Base-by-base conservation (phyloP, 2,329 filamentous ascomycete genomes). In the Tolypocladium cylindrosporum region DNA sequence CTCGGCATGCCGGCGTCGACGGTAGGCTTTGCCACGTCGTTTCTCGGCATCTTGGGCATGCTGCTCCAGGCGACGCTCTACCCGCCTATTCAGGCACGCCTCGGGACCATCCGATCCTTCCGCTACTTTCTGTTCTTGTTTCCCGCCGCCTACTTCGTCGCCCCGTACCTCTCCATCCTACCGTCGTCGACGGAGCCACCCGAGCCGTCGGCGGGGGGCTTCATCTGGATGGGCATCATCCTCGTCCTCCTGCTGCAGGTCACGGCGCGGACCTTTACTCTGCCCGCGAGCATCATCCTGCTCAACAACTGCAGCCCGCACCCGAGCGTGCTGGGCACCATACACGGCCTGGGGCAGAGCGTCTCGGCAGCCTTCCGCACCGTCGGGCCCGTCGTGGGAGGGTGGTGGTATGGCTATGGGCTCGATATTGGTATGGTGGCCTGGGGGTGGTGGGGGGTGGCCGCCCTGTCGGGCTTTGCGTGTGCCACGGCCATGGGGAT, bases 1-100 rank as follows among this genome's bases (percentile, higher is more conserved):
- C 77, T 94, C 0, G 88, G 88, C 16, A 80, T 94, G 56, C 82
- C 83, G 0, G 85, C 89, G 0, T 78, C 81, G 1, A 81, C 83
- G 1, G 87, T 94, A 34, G 90, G 90, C n/a, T 74, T 89, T 50
- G 88, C 88, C 5, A 91, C 91, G 75, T 85, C 89, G 2, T 85
- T 89, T 56, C 80, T 94, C 19, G 90, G 90, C 11, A 72, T 83
- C 54, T 84, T 93, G 51, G 90, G 90, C n/a, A 87, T 94, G 42
- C 74, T 78, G 0, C 76, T 94, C 50, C 72, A 74, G 58, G 61
- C 73, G 37, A 54, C 88, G 55, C 72, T 90, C 11, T 93, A 92
- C 67, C 89, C 89, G 1, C 72, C 74, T 34, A 74, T 91, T n/a
- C 89, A 89, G 54, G 75, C 78, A 2, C 80, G 80, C 2, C 79